A percentile compares a stretch with the other conserved stretches of the same genome.
Conservation (phyloP, 164 flowering plant species). For the Liquidambar formosana region DNA sequence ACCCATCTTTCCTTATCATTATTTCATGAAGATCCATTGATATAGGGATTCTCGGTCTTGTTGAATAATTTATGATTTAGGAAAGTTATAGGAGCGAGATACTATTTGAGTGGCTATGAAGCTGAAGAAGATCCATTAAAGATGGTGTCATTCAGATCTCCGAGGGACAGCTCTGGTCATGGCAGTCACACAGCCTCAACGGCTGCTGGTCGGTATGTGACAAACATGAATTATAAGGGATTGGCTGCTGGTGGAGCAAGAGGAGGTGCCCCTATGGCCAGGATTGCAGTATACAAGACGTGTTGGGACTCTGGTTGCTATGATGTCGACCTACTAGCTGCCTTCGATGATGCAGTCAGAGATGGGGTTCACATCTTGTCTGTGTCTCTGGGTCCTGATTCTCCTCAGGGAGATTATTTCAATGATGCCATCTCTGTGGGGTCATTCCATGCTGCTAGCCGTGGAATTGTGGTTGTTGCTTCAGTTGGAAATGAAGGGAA, state of each 20-base stretch:
- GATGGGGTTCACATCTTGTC: slow-evolving; percentile 78
- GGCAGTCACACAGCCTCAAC: slow-evolving; percentile 91
- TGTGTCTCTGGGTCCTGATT: slow-evolving; percentile 67
- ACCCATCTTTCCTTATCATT: not conserved
- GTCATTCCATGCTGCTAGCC: slow-evolving; percentile 74
- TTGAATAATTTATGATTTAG: slow-evolving; percentile 27
- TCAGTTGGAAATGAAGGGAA: slow-evolving; percentile 73
- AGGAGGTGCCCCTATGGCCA: slow-evolving; percentile 85
- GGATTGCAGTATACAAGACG: slow-evolving; percentile 78
- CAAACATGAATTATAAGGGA: slow-evolving; percentile 59
- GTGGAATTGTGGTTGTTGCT: slow-evolving; percentile 66
- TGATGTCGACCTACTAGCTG: slow-evolving; percentile 78
- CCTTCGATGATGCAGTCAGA: slow-evolving; percentile 81
- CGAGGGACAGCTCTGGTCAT: slow-evolving; percentile 81
- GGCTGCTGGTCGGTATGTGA: slow-evolving; percentile 76
- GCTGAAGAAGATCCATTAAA: slow-evolving; percentile 50
- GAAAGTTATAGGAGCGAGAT: slow-evolving; percentile 84
- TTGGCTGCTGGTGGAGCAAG: slow-evolving; percentile 76
- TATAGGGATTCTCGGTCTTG: not conserved
- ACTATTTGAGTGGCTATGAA: slow-evolving; percentile 59
- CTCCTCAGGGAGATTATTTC: slow-evolving; percentile 76
- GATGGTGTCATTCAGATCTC: slow-evolving; percentile 48
- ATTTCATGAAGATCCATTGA: slow-evolving; percentile 1
- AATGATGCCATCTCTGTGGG: slow-evolving; percentile 80
- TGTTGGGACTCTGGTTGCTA: slow-evolving; percentile 87